Base-by-base conservation (phyloP, 768 basidiomycete genomes). In the Collybia sp. region DNA sequence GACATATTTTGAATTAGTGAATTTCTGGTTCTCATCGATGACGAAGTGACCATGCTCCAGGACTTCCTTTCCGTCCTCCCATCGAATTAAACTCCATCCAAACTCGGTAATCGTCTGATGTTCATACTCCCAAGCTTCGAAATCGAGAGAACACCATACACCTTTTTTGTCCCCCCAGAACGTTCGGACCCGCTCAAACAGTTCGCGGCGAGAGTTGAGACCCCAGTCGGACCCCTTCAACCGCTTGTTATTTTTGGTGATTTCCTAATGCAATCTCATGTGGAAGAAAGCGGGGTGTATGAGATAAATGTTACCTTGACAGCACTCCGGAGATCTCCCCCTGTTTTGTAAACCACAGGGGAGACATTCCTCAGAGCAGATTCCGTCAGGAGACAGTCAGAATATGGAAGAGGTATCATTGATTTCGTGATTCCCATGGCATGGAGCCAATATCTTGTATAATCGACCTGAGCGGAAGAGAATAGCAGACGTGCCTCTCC, bases 401-500 rank as follows among this genome's bases (percentile, higher is more conserved):
- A 85, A 54, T 85, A 83, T 1, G 91, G 90, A 18, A 93, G 65
- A 13, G 88, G 82, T 35, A 92, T 76, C 37, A 73, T 70, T 13
- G 71, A 60, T 46, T 76, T 69, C 0, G 87, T 88, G 52, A 90
- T 69, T 47, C 73, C 67, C 75, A 84, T 82, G 1, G 82, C 79
- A 57, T 88, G 79, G 43, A 93, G 73, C 84, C 85, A 93, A 62
- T 92, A 91, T 43, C 88, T 73, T 15, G 87, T 62, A 62, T 91
- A 93, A 60, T 93, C 89, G 52, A 92, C 76, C 65, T 93, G 90
- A 5, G 80, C 81, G 12, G 85, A 88, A 18, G 91, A 86, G 58
- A 88, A 89, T 42, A 92, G 67, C 19, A 93, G 73, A n/a, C 90
- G 80, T 5, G 80, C 74, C 63, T 91, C 85, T 50, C 86, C 88